Conservation (phyloP, 805 yeast genomes). For the Metschnikowia rubicola region DNA sequence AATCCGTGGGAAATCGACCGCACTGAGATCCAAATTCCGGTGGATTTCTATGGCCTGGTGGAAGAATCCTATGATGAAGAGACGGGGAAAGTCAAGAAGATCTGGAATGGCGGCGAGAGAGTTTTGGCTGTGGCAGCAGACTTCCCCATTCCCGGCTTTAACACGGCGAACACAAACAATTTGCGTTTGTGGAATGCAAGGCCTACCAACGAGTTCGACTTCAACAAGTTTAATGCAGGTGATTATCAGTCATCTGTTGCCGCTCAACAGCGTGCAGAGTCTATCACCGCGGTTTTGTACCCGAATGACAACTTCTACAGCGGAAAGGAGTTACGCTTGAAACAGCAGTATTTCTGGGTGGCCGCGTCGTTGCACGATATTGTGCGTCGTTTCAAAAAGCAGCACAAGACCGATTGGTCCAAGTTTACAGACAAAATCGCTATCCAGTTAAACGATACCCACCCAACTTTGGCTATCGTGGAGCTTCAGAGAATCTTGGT, state of each 20-base stretch:
- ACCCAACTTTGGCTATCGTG: constrained; percentile 87
- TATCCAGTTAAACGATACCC: constrained; percentile 91
- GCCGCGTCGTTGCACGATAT: constrained; percentile 91
- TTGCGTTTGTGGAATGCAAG: constrained; percentile 86
- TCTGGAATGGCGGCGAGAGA: constrained; percentile 87
- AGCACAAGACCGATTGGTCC: constrained; percentile 65
- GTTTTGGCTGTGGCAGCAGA: constrained; percentile 88
- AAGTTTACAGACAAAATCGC: constrained; percentile 85
- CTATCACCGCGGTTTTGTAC: constrained; percentile 87
- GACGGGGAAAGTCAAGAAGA: constrained; percentile 55
- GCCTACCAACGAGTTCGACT: constrained; percentile 90
- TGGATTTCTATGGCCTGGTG: constrained; percentile 84
- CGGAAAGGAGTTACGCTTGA: constrained; percentile 88
- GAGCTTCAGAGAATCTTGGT: constrained; percentile 84
- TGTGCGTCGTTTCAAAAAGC: constrained; percentile 82
- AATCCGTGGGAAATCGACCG: constrained; percentile 95
- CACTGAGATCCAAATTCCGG: constrained; percentile 81
- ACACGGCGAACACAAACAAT: constrained; percentile 79
- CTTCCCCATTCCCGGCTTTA: constrained; percentile 89
- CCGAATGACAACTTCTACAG: constrained; percentile 91
- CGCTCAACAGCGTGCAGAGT: constrained; percentile 84
- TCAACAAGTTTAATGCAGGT: constrained; percentile 85
- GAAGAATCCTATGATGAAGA: constrained; percentile 51
- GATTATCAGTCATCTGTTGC: constrained; percentile 82
- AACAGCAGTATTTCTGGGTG: constrained; percentile 97